phyloP scores from a whole-genome alignment of 345 rosid genomes.

The Eucalyptus polyanthemos region DNA sequence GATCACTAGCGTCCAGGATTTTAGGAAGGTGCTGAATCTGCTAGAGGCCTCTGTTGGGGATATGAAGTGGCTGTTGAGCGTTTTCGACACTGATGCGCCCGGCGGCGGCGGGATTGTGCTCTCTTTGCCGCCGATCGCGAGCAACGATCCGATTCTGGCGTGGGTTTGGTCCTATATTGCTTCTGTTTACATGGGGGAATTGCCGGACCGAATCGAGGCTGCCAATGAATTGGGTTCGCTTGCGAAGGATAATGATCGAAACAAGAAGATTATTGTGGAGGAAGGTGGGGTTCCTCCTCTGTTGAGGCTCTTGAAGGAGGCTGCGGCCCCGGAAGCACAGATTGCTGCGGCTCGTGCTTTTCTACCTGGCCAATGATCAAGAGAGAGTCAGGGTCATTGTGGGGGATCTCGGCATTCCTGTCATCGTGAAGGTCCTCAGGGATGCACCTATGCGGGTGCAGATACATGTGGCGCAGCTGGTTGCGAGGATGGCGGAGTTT shows the following conservation, averaged over 20 bases:
- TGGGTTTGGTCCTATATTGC: slow-evolving; percentile 88
- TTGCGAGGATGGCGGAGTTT: slow-evolving; percentile 71
- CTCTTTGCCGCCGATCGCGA: slow-evolving; percentile 77
- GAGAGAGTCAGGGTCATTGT: slow-evolving; percentile 57
- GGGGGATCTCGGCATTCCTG: slow-evolving; percentile 40
- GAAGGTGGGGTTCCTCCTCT: slow-evolving; percentile 75
- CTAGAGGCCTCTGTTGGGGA: slow-evolving; percentile 87
- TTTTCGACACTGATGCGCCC: slow-evolving; percentile 31
- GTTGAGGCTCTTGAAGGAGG: slow-evolving; percentile 58
- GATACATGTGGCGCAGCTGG: slow-evolving; percentile 41
- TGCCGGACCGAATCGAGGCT: slow-evolving; percentile 58
- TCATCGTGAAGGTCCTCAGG: slow-evolving; percentile 50
- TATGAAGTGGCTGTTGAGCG: slow-evolving; percentile 59
- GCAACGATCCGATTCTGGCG: slow-evolving; percentile 81
- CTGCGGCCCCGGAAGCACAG: slow-evolving; percentile 51
- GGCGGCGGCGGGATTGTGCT: slow-evolving; percentile 41
- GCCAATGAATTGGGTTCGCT: slow-evolving; percentile 58
- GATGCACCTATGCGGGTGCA: slow-evolving; percentile 72
- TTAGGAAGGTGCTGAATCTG: slow-evolving; percentile 40
- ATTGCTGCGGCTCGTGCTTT: slow-evolving; percentile 47
- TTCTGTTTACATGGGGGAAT: slow-evolving; percentile 37
- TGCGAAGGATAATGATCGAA: slow-evolving; percentile 68
- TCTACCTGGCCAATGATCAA: slow-evolving; percentile 33
- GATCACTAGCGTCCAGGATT: slow-evolving; percentile 63
- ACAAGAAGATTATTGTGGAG: slow-evolving; percentile 78